Base-by-base conservation (phyloP, 345 rosid genomes). In the Microcos paniculata region DNA sequence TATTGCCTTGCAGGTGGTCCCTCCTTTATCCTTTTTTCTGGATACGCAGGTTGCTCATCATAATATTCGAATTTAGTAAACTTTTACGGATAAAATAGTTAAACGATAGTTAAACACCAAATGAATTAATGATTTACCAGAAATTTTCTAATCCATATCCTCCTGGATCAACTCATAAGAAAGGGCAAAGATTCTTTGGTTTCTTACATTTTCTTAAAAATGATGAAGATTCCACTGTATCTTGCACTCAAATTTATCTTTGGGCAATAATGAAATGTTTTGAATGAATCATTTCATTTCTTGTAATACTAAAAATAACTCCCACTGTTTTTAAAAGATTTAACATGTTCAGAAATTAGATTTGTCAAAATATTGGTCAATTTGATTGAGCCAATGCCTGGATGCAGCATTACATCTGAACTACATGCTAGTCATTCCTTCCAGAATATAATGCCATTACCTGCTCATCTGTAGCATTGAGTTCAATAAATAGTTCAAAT, bases 381-480 rank as follows among this genome's bases (percentile, higher is more conserved):
- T 42, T 26, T 56, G 35, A 45, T 72, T 15, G 10, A 72, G 35
- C 24, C 19, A 72, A 51, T 40, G 66, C 74, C 19, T 51, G 21
- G 26, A 57, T 57, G 48, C 24, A 62, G 58, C 38, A n/a, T 31
- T 33, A 75, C 55, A 43, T 7, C 4, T 57, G 35, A 49, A 67
- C 33, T 4, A 2, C 33, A 16, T 18, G 28, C 18, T 38, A 15
- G 35, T 51, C 62, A 73, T 43, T 74, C 68, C 62, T 62, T 53
- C 24, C 7, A 55, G 40, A 38, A 66, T 40, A 64, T 28, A 38
- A 62, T 31, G 72, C 33, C 53, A 59, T 62, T 85, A 95, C 99
- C 98, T 93, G 99, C 79, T 95, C 99, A 80, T 95, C 99, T 77
- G 99, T 84, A 45, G 99, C 98, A 76, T 96, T 93, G 40, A 96